Evolutionary conservation across 2,329 filamentous ascomycete genomes (phyloP), one percentile per base, ranked within the genome.

Genomic region (Pseudogymnoascus sp.): DNA sequence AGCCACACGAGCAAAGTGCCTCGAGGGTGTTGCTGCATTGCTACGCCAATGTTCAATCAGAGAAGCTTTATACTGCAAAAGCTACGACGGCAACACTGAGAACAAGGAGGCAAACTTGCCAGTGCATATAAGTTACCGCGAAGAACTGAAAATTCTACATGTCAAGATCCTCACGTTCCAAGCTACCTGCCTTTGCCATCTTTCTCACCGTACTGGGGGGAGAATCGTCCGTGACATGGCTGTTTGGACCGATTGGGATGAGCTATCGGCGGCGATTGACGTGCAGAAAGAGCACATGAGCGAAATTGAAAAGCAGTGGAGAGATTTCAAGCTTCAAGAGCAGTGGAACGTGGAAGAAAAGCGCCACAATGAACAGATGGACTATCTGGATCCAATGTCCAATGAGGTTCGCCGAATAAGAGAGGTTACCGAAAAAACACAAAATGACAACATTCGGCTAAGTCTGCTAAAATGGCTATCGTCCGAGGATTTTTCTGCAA

Each of bases 111-210:
- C 44, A n/a, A 50, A 50, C 23, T n/a, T 50, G 17, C 11, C 35
- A 21, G 59, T 42, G 11, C 44, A 46, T 7, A 60, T 9, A 13
- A 53, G 15, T 15, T 67, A 67, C 35, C 31, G 60, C 19, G 64
- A 63, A 10, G 62, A 33, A 4, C 59, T 65, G 23, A 59, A 67
- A 35, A 23, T 29, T 7, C 60, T 67, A 10, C 65, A 67, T 29
- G 21, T 62, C 7, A 31, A 40, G 35, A 62, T 67, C 6, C 50
- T 67, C 23, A 67, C 65, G 15, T 64, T 65, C 46, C 64, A 67
- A 59, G 64, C 62, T 33, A 61, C 6, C 1, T 62, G 38, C 26
- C n/a, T 64, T 17, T 59, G 61, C 26, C 64, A 64, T 23, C 60
- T 56, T 17, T 62, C 62, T 13, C 53, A 64, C 9, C 59, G 62